These are phyloP conservation scores for Pholiota adiposa DNA, from an alignment of 1,284 basidiomycete genomes.

Conservation along the genomic window DNA sequence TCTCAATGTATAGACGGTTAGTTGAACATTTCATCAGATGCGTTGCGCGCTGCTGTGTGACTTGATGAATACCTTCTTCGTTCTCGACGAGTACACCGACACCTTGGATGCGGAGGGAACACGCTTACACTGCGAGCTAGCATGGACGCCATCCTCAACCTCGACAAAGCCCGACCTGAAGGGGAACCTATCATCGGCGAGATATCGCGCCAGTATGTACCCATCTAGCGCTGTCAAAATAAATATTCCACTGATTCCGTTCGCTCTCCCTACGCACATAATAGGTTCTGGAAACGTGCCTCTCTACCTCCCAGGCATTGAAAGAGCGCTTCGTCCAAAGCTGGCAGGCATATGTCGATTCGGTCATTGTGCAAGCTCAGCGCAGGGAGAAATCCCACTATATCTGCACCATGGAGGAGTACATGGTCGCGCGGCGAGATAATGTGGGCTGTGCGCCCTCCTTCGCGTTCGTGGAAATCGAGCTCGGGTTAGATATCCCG, in stretches of 20 bases:
- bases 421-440: constrained; percentile 9
- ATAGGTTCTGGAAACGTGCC: constrained; percentile 12
- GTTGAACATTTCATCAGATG: too few relatives aligned
- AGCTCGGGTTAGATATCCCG: neutral
- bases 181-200: neutral
- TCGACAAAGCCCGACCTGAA: neutral
- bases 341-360: constrained; percentile 10
- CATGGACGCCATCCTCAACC: constrained; percentile 20
- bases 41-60: constrained; percentile 33
- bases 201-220: neutral
- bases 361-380: constrained; percentile 7
- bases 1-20: too few relatives aligned
- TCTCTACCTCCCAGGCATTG: constrained; percentile 1
- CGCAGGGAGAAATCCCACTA: constrained; percentile 8
- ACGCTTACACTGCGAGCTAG: constrained; percentile 13
- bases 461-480: constrained; percentile 9
- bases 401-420: constrained; percentile 13
- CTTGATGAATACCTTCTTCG: constrained; percentile 37
- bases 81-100: constrained; percentile 39
- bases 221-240: too few relatives aligned
- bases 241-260: neutral
- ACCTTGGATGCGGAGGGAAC: constrained; percentile 23
- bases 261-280: too few relatives aligned
- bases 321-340: constrained; percentile 8
- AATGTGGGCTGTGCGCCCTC: constrained; percentile 3